These are phyloP conservation scores for Microdochium trichocladiopsis DNA, from an alignment of 2,329 filamentous ascomycete genomes.

Conservation along the genomic window DNA sequence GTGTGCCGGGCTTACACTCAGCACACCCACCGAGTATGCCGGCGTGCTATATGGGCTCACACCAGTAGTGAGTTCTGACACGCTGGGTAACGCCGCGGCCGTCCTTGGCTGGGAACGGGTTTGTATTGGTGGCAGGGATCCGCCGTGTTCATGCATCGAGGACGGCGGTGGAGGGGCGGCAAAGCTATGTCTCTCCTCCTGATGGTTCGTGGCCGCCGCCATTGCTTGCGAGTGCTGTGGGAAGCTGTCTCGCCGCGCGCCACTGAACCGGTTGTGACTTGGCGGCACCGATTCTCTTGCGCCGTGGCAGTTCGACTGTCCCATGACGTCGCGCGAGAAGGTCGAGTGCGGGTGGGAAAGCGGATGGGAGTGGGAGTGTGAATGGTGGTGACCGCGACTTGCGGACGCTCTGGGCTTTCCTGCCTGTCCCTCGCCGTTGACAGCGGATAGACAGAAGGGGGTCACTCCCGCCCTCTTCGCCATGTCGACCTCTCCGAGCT, in stretches of 20 bases:
- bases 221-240: not conserved
- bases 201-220: not conserved
- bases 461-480: conserved; percentile 82
- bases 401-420: conserved; percentile 28
- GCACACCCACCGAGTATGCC: conserved; percentile 38
- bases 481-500: conserved; percentile 90
- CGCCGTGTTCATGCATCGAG: conserved; percentile 14
- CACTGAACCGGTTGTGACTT: not conserved
- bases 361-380: conserved; percentile 37
- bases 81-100: conserved; percentile 43
- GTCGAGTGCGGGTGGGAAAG: conserved; percentile 40
- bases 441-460: conserved; percentile 66
- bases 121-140: conserved; percentile 17
- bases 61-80: conserved; percentile 58
- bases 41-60: conserved; percentile 54
- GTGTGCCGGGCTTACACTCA: conserved; percentile 27
- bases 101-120: conserved; percentile 32
- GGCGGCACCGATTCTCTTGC: not conserved
- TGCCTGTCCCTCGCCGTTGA: conserved; percentile 31
- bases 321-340: conserved; percentile 32
- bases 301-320: conserved; percentile 20
- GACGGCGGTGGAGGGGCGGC: not conserved
- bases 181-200: not conserved
- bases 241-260: not conserved
- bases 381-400: conserved; percentile 22